A percentile compares a stretch with the other conserved stretches of the same genome.
Conservation (phyloP, 1,284 basidiomycete genomes). For the Rhodotorula sp. region DNA sequence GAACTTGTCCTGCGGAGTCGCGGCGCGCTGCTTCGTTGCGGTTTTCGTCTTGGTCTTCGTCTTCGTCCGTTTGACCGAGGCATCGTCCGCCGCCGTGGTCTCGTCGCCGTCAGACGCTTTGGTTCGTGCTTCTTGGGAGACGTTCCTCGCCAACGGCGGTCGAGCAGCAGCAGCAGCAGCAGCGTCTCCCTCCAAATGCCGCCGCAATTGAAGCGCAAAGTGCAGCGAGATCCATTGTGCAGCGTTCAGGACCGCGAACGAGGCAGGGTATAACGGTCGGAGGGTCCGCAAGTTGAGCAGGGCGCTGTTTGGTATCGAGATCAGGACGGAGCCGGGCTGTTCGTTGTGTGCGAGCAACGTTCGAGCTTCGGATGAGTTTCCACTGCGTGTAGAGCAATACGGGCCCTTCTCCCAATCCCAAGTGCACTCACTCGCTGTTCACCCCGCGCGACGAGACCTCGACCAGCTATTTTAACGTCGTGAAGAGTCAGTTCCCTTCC, state of each 20-base stretch:
- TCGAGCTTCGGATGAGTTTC: too few relatives aligned
- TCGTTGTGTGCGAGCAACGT: background rate
- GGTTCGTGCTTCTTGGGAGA: constrained; percentile 1
- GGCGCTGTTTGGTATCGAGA: constrained; percentile 28
- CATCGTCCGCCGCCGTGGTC: background rate
- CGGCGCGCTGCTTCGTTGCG: background rate
- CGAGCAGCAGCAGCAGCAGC: too few relatives aligned
- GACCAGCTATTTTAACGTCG: constrained; percentile 12
- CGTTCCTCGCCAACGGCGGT: too few relatives aligned
- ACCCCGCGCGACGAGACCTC: constrained; percentile 32
- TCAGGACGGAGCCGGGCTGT: constrained; percentile 25
- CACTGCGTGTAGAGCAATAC: background rate
- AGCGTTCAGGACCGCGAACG: constrained; percentile 27
- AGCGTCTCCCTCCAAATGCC: background rate
- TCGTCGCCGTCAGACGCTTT: background rate
- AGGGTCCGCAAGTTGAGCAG: constrained; percentile 36
- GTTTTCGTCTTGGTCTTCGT: background rate
- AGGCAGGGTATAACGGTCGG: constrained; percentile 23
- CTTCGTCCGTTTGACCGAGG: background rate
- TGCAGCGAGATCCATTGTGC: constrained; percentile 40
- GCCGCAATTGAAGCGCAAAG: constrained; percentile 29
- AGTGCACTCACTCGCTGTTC: constrained; percentile 7
- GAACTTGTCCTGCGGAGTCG: constrained; percentile 10
- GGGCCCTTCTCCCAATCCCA: too few relatives aligned
- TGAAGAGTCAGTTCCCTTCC: background rate